These are phyloP conservation scores for Euclidium syriacum DNA, from an alignment of 345 rosid species.

Conservation along the genomic window DNA sequence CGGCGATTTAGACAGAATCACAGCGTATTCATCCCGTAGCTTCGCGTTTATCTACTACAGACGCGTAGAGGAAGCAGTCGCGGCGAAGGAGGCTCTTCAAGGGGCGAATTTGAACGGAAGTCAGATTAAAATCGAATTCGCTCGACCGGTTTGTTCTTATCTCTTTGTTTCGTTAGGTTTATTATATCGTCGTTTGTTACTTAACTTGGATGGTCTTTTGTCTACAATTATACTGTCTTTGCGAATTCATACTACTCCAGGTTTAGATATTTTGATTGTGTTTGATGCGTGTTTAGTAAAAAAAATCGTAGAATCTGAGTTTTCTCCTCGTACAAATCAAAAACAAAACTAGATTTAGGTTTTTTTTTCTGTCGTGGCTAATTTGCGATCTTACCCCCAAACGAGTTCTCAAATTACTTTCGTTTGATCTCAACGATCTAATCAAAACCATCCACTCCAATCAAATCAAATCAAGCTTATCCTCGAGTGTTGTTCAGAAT, in stretches of 20 bases:
- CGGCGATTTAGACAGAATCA: constrained; percentile 72
- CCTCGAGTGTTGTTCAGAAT: background rate
- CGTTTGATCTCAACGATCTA: background rate
- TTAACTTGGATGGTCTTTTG: background rate
- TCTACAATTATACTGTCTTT: background rate
- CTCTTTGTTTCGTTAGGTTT: constrained; percentile 44
- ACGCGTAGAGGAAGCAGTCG: constrained; percentile 74
- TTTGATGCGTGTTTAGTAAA: constrained; percentile 1
- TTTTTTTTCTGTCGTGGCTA: background rate
- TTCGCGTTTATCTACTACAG: constrained; percentile 74
- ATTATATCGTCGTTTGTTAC: constrained; percentile 11
- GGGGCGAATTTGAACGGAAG: constrained; percentile 58
- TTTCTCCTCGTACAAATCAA: background rate
- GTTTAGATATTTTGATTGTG: background rate
- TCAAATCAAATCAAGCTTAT: background rate
- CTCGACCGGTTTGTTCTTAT: constrained; percentile 96
- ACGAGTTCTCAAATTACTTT: background rate
- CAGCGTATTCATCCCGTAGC: constrained; percentile 64
- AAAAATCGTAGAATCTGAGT: background rate
- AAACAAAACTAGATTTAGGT: constrained; percentile 14
- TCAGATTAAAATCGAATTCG: constrained; percentile 81
- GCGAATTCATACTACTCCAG: background rate
- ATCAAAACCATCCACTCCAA: constrained; percentile 6
- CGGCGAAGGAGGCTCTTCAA: constrained; percentile 74
- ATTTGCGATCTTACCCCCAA: background rate